These are phyloP conservation scores for Nannochloropsis gaditana DNA, from an alignment of 108 stramenopile genomes.

Conservation along the genomic window DNA sequence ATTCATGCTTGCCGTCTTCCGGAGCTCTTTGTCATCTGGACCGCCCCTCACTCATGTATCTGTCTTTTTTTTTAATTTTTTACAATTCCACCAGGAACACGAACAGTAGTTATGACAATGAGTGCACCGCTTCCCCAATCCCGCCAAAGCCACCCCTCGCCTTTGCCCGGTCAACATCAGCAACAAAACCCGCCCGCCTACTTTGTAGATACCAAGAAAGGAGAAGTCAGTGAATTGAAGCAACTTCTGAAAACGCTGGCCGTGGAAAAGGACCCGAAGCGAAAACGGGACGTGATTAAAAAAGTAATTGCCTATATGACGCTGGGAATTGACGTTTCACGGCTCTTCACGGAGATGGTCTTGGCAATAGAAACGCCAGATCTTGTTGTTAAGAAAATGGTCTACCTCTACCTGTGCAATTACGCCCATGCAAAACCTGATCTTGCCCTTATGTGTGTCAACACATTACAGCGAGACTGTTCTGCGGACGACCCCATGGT, in stretches of 20 bases:
- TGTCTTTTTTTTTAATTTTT: too few relatives aligned
- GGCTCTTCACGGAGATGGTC: conserved; percentile 99
- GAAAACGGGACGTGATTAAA: conserved; percentile 97
- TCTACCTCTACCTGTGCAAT: conserved; percentile 93
- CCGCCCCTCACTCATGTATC: too few relatives aligned
- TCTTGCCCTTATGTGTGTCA: conserved; percentile 98
- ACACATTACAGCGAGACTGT: conserved; percentile 95
- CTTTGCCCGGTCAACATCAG: conserved; percentile 14
- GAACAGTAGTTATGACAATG: not conserved
- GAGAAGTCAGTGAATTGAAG: conserved; percentile 57
- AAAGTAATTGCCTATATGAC: conserved; percentile 99
- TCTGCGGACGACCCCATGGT: conserved; percentile 92
- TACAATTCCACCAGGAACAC: too few relatives aligned
- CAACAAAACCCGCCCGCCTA: conserved; percentile 23
- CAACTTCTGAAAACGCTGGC: conserved; percentile 75
- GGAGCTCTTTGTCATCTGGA: too few relatives aligned
- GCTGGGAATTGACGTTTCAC: conserved; percentile 95
- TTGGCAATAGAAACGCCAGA: conserved; percentile 77
- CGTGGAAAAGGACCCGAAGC: conserved; percentile 78
- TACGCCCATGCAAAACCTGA: conserved; percentile 94
- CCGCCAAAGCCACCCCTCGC: not conserved
- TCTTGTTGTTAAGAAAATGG: conserved; percentile 99
- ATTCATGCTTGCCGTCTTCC: too few relatives aligned
- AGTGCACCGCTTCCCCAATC: not conserved
- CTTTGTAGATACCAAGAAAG: conserved; percentile 58